A percentile compares a stretch with the other conserved stretches of the same genome.
Evolutionary conservation across 805 yeast species (phyloP).

Genomic region (Teunomyces lycoperdinae): DNA sequence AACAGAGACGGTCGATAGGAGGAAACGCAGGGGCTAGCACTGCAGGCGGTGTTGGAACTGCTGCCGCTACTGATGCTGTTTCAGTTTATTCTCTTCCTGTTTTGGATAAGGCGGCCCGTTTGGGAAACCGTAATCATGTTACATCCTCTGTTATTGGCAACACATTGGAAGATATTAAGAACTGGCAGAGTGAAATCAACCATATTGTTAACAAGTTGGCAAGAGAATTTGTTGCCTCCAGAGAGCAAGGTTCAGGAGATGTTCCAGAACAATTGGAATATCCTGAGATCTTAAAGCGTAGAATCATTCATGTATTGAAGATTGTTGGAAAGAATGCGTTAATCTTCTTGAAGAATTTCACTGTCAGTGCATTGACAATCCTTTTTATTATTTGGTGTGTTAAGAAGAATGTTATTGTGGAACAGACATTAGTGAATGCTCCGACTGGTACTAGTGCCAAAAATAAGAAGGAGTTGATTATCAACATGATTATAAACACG

Average conservation of each 20-base stretch:
- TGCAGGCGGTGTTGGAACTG: slow-evolving; percentile 8
- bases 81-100: slow-evolving; percentile 14
- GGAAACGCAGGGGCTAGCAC: slow-evolving; percentile 7
- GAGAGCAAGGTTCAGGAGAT: slow-evolving; percentile 5
- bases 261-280: slow-evolving; percentile 15
- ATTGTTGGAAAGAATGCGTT: slow-evolving; percentile 27
- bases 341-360: slow-evolving; percentile 30
- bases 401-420: slow-evolving; percentile 38
- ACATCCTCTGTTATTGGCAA: slow-evolving; percentile 3
- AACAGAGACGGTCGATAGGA: slow-evolving; percentile 24
- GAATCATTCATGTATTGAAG: slow-evolving; percentile 20
- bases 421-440: slow-evolving; percentile 37
- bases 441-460: slow-evolving; percentile 17
- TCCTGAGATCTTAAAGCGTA: slow-evolving; percentile 19
- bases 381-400: slow-evolving; percentile 42
- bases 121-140: neutral
- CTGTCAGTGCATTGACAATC: slow-evolving; percentile 34
- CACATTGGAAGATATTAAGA: slow-evolving; percentile 40
- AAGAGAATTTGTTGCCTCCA: slow-evolving; percentile 26
- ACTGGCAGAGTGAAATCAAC: slow-evolving; percentile 56
- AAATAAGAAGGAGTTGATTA: slow-evolving; percentile 35
- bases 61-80: slow-evolving; percentile 10
- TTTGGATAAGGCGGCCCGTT: slow-evolving; percentile 3
- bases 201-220: slow-evolving; percentile 44
- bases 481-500: slow-evolving; percentile 42